Evolutionary conservation across 2,329 filamentous ascomycete species (phyloP).

Genomic region (Fusarium setosum): DNA sequence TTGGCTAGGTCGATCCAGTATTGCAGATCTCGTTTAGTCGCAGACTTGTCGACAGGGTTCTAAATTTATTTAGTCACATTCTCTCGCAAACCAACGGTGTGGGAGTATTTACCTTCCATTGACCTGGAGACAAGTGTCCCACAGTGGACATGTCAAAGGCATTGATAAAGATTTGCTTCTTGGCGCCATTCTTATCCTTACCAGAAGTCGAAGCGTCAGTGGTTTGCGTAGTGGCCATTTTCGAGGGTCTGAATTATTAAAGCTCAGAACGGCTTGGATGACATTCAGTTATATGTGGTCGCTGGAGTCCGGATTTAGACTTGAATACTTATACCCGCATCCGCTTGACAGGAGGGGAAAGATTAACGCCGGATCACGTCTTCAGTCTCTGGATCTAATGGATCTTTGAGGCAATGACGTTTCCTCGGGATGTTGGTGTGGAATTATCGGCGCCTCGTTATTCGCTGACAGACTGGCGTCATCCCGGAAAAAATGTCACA

Average conservation of each 20-base stretch:
- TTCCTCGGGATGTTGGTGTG: background rate
- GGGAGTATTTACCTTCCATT: constrained; percentile 67
- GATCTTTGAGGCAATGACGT: background rate
- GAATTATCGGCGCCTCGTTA: background rate
- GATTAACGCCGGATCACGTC: background rate
- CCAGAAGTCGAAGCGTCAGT: background rate
- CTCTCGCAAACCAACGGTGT: background rate
- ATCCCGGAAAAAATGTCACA: constrained; percentile 3
- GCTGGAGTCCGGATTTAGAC: background rate
- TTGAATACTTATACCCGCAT: constrained; percentile 1
- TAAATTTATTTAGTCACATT: constrained; percentile 36
- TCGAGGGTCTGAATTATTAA: background rate
- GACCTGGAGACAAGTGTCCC: constrained; percentile 72
- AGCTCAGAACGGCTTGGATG: background rate
- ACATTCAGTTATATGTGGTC: background rate
- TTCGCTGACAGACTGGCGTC: background rate
- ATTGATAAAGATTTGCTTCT: constrained; percentile 65
- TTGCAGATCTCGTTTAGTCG: constrained; percentile 67
- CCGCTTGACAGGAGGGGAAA: background rate
- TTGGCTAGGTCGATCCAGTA: constrained; percentile 75
- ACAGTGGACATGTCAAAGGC: constrained; percentile 75
- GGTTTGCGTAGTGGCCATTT: background rate
- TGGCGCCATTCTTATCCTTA: constrained; percentile 7
- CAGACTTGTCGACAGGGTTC: constrained; percentile 71
- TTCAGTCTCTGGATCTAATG: background rate